Conservation (phyloP, 2,329 filamentous ascomycete genomes). For the Hypocreales sp. region DNA sequence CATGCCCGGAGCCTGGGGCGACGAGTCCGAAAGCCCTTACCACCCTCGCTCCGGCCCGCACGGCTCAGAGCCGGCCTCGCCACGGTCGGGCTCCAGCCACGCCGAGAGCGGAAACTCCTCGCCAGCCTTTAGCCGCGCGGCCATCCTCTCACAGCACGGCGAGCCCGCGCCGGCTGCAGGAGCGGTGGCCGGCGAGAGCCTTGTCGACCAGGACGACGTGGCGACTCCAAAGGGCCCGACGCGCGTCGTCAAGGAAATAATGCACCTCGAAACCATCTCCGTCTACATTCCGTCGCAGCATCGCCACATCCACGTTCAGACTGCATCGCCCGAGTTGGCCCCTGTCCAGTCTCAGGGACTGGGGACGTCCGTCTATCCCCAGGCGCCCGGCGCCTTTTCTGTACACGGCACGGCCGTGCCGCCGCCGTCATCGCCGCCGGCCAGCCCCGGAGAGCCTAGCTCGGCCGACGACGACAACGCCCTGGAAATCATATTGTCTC, state of each 20-base stretch:
- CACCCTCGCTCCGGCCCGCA: no score
- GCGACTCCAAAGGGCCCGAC: slow-evolving; percentile 36
- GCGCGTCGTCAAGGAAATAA: slow-evolving; percentile 38
- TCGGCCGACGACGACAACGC: slow-evolving; percentile 6
- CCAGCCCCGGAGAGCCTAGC: background rate
- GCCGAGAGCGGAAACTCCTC: slow-evolving; percentile 12
- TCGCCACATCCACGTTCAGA: slow-evolving; percentile 23
- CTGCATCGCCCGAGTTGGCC: slow-evolving; percentile 9
- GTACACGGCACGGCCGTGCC: no score
- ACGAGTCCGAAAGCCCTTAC: slow-evolving; percentile 11
- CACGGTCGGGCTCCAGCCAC: no score
- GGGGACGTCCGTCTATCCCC: slow-evolving; percentile 25
- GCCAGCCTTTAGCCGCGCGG: slow-evolving; percentile 11
- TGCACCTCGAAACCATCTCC: slow-evolving; percentile 33
- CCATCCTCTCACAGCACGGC: no score
- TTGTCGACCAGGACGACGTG: slow-evolving; percentile 19
- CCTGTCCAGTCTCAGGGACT: slow-evolving; percentile 18
- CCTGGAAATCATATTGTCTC: slow-evolving; percentile 36
- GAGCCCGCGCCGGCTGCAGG: no score
- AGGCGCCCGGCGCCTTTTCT: slow-evolving; percentile 48
- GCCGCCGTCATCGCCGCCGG: no score
- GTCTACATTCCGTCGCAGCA: slow-evolving; percentile 37
- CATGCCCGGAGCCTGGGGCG: slow-evolving; percentile 40
- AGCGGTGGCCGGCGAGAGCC: background rate
- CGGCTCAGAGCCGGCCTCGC: no score